Base-by-base conservation (phyloP, 2,329 filamentous ascomycete species). In the Xylaria digitata region DNA sequence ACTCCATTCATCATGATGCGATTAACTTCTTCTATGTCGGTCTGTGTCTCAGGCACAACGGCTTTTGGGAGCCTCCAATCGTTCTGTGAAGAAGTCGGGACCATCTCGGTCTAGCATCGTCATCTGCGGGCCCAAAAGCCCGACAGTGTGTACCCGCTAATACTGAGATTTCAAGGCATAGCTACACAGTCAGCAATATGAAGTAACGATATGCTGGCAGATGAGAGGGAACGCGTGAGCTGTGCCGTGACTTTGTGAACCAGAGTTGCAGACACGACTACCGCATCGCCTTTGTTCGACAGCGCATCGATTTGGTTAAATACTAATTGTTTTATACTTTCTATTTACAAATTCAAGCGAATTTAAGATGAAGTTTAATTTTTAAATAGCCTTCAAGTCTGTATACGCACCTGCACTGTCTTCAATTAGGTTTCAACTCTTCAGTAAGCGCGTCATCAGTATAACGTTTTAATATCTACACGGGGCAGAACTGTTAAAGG, bases 101-200 rank as follows among this genome's bases (percentile, higher is more conserved):
- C 58, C 61, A n/a, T 57, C 46, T 42, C 32, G 7, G 37, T 58
- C 52, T 3, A 49, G 32, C 61, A 63, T 63, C 11, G 61, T 63
- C n/a, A 63, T 58, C 46, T 45, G n/a, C 8, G 61, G 54, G 8
- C 52, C 61, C 13, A 63, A 23, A 8, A 63, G 53, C 34, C 61
- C 61, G 32, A 58, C 21, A 19, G 23, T 63, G 61, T 54, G 52
- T 17, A 63, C 46, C 3, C 52, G 52, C 15, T 53, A 54, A 21
- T 58, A 13, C 23, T 23, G 52, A n/a, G 54, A 19, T 34, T 52
- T 49, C 8, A 63, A 52, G 45, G 61, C 46, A n/a, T 2, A 15
- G 61, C 53, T 8, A 63, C 45, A 15, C 61, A 58, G 15, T 63
- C 61, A 9, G 61, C 61, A 34, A 63, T 58, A 19, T 63, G 61